Percentiles rank a stretch among this genome's conserved stretches.
phyloP scores from a whole-genome alignment of 163 green algal genomes.

The Coccomyxa subellipsoidea region DNA sequence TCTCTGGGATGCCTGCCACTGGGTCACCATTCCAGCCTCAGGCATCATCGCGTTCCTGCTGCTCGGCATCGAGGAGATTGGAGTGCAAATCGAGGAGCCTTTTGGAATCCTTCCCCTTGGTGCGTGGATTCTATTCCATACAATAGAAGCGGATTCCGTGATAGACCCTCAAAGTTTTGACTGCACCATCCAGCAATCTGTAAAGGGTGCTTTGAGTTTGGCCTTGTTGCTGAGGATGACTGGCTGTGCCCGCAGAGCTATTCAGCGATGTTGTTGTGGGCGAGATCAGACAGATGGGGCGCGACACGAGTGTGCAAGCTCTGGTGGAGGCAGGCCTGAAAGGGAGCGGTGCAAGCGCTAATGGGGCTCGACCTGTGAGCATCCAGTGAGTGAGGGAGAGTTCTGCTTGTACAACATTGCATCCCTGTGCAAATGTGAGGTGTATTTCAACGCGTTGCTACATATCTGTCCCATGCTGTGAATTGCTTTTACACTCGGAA shows the following conservation, averaged over 20 bases:
- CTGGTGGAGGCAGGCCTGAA: neutral
- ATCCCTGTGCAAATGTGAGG: neutral
- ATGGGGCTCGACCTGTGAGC: neutral
- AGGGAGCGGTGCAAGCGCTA: neutral
- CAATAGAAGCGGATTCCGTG: neutral
- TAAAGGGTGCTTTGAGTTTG: too few species aligned
- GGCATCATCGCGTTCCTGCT: constrained; percentile 32
- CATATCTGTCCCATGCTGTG: too few species aligned
- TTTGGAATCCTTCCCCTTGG: constrained; percentile 24
- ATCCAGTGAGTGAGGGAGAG: neutral
- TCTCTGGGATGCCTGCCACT: constrained; percentile 48
- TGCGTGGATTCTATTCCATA: neutral
- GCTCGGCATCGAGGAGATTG: constrained; percentile 56
- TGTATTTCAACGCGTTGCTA: too few species aligned
- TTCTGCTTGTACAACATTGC: neutral
- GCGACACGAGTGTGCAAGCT: neutral
- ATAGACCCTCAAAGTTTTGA: neutral
- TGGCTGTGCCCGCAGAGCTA: neutral
- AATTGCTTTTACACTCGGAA: too few species aligned
- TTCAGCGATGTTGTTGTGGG: neutral
- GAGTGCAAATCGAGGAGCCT: constrained; percentile 60
- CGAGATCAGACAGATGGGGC: neutral
- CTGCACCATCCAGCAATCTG: neutral
- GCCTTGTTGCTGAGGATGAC: too few species aligned
- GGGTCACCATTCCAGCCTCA: constrained; percentile 21